Percentiles rank a stretch among this genome's conserved stretches.
These are phyloP conservation scores for Polygonum maritimum DNA, from an alignment of 148 eudicot species.

Conservation along the genomic window DNA sequence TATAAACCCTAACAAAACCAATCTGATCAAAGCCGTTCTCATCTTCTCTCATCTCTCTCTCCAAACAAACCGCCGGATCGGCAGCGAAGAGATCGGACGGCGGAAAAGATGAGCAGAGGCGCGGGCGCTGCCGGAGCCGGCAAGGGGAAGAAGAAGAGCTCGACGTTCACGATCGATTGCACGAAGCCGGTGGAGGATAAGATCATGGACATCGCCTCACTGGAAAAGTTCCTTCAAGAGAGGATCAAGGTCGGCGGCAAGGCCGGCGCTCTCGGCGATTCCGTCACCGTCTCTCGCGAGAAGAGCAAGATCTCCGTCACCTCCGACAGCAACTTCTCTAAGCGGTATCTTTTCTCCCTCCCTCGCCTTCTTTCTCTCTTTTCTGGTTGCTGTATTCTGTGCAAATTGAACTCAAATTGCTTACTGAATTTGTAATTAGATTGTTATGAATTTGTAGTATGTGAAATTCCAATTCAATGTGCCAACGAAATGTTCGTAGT, in stretches of 20 bases:
- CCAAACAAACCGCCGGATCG: not conserved
- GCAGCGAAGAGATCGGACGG: not conserved
- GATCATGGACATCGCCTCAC: conserved; percentile 72
- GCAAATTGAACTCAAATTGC: too few species aligned
- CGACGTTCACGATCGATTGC: conserved; percentile 53
- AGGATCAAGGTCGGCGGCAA: conserved; percentile 68
- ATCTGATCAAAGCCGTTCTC: not conserved
- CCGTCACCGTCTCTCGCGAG: conserved; percentile 57
- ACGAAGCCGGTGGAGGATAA: conserved; percentile 66
- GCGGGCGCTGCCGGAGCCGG: conserved; percentile 24
- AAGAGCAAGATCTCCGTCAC: conserved; percentile 63
- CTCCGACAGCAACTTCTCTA: conserved; percentile 50
- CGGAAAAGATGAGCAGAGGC: conserved; percentile 35
- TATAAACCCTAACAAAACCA: conserved; percentile 3
- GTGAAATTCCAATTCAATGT: not conserved
- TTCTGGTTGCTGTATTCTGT: not conserved
- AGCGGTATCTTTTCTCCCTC: conserved; percentile 25
- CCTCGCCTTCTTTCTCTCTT: not conserved
- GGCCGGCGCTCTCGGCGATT: conserved; percentile 67
- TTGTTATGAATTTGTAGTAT: not conserved
- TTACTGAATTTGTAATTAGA: too few species aligned
- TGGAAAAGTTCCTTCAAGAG: conserved; percentile 71
- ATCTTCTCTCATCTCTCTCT: not conserved
- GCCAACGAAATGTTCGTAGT: not conserved
- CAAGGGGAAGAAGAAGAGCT: conserved; percentile 61